A percentile compares a stretch with the other conserved stretches of the same genome.
phyloP scores from a whole-genome alignment of 2,329 filamentous ascomycete species.

The Penicillium aurantiogriseum region DNA sequence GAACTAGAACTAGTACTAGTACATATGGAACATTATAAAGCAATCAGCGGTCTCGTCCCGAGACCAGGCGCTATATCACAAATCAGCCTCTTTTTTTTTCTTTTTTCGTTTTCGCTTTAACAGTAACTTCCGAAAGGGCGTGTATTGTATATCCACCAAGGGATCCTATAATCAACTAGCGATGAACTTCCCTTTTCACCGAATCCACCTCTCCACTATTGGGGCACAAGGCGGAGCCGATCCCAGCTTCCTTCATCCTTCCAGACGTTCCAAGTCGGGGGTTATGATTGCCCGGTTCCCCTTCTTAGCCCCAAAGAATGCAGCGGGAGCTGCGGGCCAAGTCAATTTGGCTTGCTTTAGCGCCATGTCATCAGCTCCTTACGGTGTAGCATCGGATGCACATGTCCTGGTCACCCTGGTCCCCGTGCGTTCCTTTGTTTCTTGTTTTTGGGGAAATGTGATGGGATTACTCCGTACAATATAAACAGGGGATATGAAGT shows the following conservation, averaged over 20 bases:
- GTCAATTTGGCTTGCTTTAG: conserved; percentile 26
- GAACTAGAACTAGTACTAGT: neutral
- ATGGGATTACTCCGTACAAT: conserved; percentile 2
- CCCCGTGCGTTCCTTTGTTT: conserved; percentile 6
- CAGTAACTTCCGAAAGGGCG: conserved; percentile 12
- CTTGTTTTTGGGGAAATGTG: neutral
- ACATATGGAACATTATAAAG: neutral
- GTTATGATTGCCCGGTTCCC: conserved; percentile 16
- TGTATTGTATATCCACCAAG: neutral
- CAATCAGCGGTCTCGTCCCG: conserved; percentile 18
- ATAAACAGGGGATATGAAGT: neutral
- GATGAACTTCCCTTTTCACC: neutral
- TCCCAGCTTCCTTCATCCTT: conserved; percentile 25
- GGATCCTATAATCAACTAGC: neutral
- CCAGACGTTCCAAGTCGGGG: conserved; percentile 24
- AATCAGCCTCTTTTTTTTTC: conserved; percentile 10
- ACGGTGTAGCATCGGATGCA: conserved; percentile 22
- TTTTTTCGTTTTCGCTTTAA: conserved; percentile 5
- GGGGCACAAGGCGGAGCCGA: conserved; percentile 14
- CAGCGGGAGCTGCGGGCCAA: conserved; percentile 21
- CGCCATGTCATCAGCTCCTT: conserved; percentile 25
- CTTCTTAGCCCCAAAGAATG: conserved; percentile 17
- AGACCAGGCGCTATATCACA: conserved; percentile 14
- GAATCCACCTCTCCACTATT: conserved; percentile 5
- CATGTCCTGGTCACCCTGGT: conserved; percentile 2